Evolutionary conservation across 2,329 filamentous ascomycete species (phyloP).

Genomic region (Macrophomina pseudophaseolina): DNA sequence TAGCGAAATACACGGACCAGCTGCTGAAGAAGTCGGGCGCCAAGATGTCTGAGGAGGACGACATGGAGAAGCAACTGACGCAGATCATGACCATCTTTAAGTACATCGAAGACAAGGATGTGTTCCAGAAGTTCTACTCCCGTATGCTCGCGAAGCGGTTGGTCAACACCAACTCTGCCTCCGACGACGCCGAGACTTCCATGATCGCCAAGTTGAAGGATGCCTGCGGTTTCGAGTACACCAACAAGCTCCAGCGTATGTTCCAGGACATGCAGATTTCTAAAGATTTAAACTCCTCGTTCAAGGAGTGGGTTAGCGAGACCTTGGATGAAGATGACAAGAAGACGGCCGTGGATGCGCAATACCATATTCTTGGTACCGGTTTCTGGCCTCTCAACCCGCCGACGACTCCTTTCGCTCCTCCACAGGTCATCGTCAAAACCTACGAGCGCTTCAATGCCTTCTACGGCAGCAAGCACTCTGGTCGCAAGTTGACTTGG

Average conservation of each 20-base stretch:
- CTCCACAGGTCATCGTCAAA: constrained; percentile 80
- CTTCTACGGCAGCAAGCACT: constrained; percentile 97
- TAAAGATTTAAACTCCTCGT: constrained; percentile 91
- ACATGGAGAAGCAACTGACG: constrained; percentile 83
- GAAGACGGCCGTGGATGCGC: constrained; percentile 78
- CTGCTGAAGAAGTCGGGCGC: constrained; percentile 85
- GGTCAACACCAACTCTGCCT: constrained; percentile 93
- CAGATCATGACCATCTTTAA: constrained; percentile 99
- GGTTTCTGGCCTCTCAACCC: constrained; percentile 95
- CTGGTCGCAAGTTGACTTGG: constrained; percentile 95
- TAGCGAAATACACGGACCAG: constrained; percentile 94
- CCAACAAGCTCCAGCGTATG: constrained; percentile 99
- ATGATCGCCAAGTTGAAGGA: constrained; percentile 99
- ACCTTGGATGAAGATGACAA: constrained; percentile 67
- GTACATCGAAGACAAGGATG: constrained; percentile 99
- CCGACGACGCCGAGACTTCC: constrained; percentile 95
- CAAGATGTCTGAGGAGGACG: constrained; percentile 89
- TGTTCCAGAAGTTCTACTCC: constrained; percentile 99
- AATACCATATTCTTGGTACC: constrained; percentile 91
- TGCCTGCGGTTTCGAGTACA: constrained; percentile 98
- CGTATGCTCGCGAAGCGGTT: constrained; percentile 93
- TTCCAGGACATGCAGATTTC: constrained; percentile 99
- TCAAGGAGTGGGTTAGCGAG: constrained; percentile 76
- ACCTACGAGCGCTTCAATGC: constrained; percentile 88
- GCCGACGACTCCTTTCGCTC: constrained; percentile 85